These are phyloP conservation scores for Annulohypoxylon stygium DNA, from an alignment of 495 filamentous ascomycete species.

Conservation along the genomic window DNA sequence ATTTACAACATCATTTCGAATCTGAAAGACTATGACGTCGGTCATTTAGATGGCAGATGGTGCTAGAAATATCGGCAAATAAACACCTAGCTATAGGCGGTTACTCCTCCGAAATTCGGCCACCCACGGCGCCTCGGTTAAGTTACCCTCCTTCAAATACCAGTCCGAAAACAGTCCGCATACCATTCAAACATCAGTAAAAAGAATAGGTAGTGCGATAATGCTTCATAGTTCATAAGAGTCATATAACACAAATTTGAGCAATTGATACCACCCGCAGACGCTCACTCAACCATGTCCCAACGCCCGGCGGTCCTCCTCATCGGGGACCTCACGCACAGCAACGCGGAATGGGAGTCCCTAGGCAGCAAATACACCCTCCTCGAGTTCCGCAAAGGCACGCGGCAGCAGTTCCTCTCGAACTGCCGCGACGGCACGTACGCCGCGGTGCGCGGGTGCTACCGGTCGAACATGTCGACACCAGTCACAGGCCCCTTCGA, in stretches of 20 bases:
- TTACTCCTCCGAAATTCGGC: slow-evolving; percentile 34
- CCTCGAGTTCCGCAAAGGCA: slow-evolving; percentile 63
- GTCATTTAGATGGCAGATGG: no score
- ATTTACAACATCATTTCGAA: no score
- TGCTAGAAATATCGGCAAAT: not conserved
- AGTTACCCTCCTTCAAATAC: not conserved
- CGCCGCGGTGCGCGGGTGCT: slow-evolving; percentile 74
- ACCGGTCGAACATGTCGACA: slow-evolving; percentile 81
- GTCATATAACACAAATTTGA: not conserved
- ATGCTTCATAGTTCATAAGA: not conserved
- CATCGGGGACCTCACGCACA: slow-evolving; percentile 71
- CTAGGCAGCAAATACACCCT: slow-evolving; percentile 65
- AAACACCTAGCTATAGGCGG: not conserved
- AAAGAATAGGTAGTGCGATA: not conserved
- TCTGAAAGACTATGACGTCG: no score
- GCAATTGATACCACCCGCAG: not conserved
- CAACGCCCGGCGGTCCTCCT: slow-evolving; percentile 63
- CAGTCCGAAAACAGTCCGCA: not conserved
- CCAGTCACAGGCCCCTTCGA: slow-evolving; percentile 77
- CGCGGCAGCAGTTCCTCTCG: slow-evolving; percentile 71
- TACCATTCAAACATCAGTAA: not conserved
- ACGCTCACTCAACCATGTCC: not conserved
- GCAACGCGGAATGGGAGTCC: slow-evolving; percentile 63
- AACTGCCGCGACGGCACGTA: slow-evolving; percentile 79
- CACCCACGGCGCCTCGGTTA: slow-evolving; percentile 27